These are phyloP conservation scores for Amaranthus hypochondriacus DNA, from an alignment of 148 eudicot genomes.

Conservation along the genomic window DNA sequence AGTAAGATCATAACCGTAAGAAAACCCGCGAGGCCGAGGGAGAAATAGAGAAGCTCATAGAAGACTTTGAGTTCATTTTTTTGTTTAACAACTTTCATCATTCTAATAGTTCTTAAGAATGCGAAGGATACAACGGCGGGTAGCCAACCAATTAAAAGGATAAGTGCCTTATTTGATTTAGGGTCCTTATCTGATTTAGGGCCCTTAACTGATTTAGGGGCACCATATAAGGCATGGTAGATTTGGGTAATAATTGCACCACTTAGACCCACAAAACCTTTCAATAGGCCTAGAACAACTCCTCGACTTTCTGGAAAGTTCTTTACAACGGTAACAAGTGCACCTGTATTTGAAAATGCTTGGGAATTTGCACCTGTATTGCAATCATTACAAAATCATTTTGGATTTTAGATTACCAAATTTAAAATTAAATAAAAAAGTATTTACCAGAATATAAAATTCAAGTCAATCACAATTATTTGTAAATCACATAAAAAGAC, in stretches of 20 bases:
- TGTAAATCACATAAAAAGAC: too few relatives aligned
- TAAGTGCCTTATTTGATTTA: constrained; percentile 23
- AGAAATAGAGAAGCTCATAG: constrained; percentile 35
- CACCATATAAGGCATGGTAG: constrained; percentile 33
- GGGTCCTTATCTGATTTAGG: neutral
- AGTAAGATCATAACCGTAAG: constrained; percentile 35
- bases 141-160: constrained; percentile 38
- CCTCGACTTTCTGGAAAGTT: constrained; percentile 47
- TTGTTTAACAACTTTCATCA: constrained; percentile 21
- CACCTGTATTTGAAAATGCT: constrained; percentile 45
- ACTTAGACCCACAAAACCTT: constrained; percentile 41
- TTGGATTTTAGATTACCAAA: too few relatives aligned
- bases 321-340: constrained; percentile 43
- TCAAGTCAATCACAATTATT: too few relatives aligned
- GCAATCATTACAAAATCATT: too few relatives aligned
- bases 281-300: constrained; percentile 31
- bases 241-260: constrained; percentile 41
- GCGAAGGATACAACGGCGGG: constrained; percentile 28
- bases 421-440: too few relatives aligned
- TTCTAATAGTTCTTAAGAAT: constrained; percentile 35
- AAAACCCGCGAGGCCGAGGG: constrained; percentile 37
- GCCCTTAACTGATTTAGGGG: constrained; percentile 7
- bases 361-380: constrained; percentile 33
- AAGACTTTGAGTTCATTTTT: constrained; percentile 30
- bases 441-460: too few relatives aligned